A percentile compares a stretch with the other conserved stretches of the same genome.
Evolutionary conservation across 2,329 filamentous ascomycete species (phyloP).

Genomic region (Penicillium sp.): DNA sequence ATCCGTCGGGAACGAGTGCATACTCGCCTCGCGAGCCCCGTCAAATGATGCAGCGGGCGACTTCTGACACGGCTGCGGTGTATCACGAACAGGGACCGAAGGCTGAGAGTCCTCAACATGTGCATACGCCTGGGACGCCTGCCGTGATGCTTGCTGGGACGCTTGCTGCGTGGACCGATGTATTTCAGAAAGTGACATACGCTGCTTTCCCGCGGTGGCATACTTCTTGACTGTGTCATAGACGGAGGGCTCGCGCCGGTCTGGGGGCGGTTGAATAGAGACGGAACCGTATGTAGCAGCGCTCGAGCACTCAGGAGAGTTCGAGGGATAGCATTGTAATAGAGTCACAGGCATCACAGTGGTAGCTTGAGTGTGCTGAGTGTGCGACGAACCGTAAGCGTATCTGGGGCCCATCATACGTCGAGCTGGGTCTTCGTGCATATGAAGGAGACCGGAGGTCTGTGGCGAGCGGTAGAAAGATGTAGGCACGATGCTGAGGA

Average conservation of each 20-base stretch:
- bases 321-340: constrained; percentile 9
- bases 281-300: not conserved
- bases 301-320: not conserved
- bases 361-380: not conserved
- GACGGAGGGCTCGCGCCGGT: not conserved
- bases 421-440: not conserved
- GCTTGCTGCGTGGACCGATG: not conserved
- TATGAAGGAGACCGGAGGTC: constrained; percentile 4
- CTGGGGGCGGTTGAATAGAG: not conserved
- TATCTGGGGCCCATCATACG: not conserved
- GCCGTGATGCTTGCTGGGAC: not conserved
- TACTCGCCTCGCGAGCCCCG: not conserved
- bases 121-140: no score
- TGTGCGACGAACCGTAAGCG: not conserved
- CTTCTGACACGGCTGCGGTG: not conserved
- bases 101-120: not conserved
- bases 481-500: constrained; percentile 19
- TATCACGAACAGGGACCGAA: not conserved
- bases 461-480: constrained; percentile 14
- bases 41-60: constrained; percentile 10
- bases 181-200: not conserved
- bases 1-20: constrained; percentile 2
- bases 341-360: not conserved
- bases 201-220: not conserved
- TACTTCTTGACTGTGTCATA: constrained; percentile 9